These are phyloP conservation scores for Solanum chiquidenum DNA, from an alignment of 257 asterid species.

Conservation along the genomic window DNA sequence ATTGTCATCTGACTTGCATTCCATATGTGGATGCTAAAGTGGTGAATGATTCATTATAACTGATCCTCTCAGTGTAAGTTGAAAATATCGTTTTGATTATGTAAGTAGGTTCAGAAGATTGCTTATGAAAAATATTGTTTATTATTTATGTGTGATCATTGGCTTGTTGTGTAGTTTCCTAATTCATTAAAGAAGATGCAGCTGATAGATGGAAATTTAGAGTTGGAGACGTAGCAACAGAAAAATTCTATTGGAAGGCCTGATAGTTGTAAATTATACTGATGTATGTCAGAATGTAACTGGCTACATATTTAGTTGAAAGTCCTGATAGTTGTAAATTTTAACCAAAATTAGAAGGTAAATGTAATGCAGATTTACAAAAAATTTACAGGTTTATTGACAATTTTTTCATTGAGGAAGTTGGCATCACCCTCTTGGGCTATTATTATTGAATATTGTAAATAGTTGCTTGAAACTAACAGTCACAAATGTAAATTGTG, in stretches of 20 bases:
- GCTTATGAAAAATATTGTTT: background rate
- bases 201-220: rapidly evolving
- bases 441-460: too few relatives aligned
- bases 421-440: too few relatives aligned
- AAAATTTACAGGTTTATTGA: too few relatives aligned
- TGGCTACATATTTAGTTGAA: background rate
- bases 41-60: background rate
- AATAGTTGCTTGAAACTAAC: too few relatives aligned
- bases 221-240: too few relatives aligned
- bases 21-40: background rate
- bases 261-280: too few relatives aligned
- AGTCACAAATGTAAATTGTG: too few relatives aligned
- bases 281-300: background rate
- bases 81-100: background rate
- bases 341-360: background rate
- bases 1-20: background rate
- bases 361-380: background rate
- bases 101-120: too few relatives aligned
- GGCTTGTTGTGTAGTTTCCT: background rate
- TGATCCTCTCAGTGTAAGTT: background rate
- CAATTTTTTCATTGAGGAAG: too few relatives aligned
- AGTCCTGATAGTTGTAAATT: background rate
- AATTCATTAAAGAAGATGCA: background rate
- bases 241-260: too few relatives aligned
- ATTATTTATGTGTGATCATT: background rate